phyloP scores from a whole-genome alignment of 257 asterid species.

The Solanum commersonii region DNA sequence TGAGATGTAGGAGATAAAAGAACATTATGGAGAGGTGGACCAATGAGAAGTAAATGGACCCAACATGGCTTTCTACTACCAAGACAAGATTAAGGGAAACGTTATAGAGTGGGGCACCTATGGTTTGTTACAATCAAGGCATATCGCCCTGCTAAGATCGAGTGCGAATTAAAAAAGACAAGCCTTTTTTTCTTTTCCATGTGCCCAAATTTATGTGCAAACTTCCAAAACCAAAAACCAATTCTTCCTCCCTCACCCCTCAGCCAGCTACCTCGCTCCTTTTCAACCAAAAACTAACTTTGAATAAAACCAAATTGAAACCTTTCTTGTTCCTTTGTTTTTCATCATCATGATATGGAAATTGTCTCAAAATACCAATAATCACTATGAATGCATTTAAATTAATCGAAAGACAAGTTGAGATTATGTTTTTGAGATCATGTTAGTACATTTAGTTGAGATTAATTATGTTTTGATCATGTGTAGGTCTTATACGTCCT shows the following conservation, averaged over 20 bases:
- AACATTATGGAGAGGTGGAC: neutral
- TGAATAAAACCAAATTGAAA: too few species aligned
- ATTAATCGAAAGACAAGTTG: neutral
- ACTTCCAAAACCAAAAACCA: conserved; percentile 40
- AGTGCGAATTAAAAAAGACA: conserved; percentile 31
- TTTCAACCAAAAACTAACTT: neutral
- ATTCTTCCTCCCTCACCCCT: neutral
- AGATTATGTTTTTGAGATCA: neutral
- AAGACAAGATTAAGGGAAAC: conserved; percentile 62
- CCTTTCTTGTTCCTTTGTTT: too few species aligned
- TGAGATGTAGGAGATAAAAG: neutral
- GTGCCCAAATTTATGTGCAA: conserved; percentile 61
- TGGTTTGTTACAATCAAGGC: conserved; percentile 71
- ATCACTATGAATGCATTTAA: neutral
- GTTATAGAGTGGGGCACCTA: conserved; percentile 41
- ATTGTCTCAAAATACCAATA: neutral
- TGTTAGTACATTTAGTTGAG: neutral
- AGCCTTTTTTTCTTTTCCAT: conserved; percentile 53
- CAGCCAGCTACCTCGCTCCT: too few species aligned
- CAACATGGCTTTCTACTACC: conserved; percentile 51
- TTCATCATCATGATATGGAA: neutral
- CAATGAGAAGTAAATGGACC: conserved; percentile 51
- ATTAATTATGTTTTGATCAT: neutral
- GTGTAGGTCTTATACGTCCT: neutral
- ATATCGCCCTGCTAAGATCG: conserved; percentile 40